These are phyloP conservation scores for Wallacemonas rigidus DNA, from an alignment of 208 protist species.

Conservation along the genomic window DNA sequence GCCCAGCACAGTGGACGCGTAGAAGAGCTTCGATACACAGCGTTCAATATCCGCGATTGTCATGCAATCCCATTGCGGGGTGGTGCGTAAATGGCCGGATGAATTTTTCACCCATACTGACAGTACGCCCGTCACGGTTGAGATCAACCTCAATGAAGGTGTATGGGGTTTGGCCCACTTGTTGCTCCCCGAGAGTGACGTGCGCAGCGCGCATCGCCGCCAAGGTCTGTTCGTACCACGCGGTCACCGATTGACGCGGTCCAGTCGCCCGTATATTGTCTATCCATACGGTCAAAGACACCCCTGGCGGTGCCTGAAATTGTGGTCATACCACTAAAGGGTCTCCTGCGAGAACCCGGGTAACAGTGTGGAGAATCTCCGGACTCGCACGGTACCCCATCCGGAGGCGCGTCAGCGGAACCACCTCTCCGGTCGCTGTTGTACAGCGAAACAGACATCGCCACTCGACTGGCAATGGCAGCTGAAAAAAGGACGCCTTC, in stretches of 20 bases:
- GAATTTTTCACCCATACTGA: conserved; percentile 5
- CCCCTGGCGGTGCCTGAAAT: conserved; percentile 1
- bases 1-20: not conserved
- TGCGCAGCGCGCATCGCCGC: not conserved
- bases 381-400: not conserved
- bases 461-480: not conserved
- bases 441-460: not conserved
- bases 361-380: conserved; percentile 9
- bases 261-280: conserved; percentile 4
- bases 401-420: not conserved
- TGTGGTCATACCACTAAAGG: conserved; percentile 12
- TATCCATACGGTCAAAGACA: conserved; percentile 4
- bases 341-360: conserved; percentile 1
- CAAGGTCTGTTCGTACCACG: not conserved
- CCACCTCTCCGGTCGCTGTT: not conserved
- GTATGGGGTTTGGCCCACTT: not conserved
- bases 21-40: conserved; percentile 2
- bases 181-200: conserved; percentile 3
- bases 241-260: not conserved
- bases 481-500: conserved; percentile 15
- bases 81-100: not conserved
- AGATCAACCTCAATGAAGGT: not conserved
- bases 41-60: conserved; percentile 13
- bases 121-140: not conserved
- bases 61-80: not conserved